Evolutionary conservation across 208 protist genomes (phyloP), one percentile per base, ranked within the genome.

Genomic region (Ichthyophonus hoferi): DNA sequence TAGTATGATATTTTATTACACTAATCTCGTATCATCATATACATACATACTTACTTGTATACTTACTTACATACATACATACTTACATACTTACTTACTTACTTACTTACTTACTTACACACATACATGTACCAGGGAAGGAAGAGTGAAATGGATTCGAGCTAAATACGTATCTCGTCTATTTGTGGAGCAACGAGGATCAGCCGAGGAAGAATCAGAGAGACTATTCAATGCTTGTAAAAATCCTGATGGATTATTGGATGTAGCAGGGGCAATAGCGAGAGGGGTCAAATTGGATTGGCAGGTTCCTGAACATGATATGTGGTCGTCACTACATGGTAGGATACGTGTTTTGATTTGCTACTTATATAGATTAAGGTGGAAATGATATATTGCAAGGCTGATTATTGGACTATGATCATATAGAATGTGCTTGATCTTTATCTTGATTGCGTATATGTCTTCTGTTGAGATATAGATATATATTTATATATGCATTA

Each of bases 121-220:
- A 67, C 50, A 7, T 67, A n/a, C 50, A 7, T 24, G 14, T 24
- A n/a, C 50, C 50, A 67, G 50, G 7, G 50, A n/a, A 35, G 1
- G 42, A 39, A 40, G 86, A 41, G 86, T 79, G 34, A 40, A 14
- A 3, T 88, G 34, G 67, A 88, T 88, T 78, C 42, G 50, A n/a
- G 12, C 12, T 2, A 88, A 88, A 40, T 88, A 88, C 58, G 38
- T 67, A 7, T n/a, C 50, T 24, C 50, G 24, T 24, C 50, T 7
- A n/a, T 67, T 67, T 24, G 7, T 7, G 7, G 50, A 67, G 50
- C 50, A 7, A 24, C 7, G 50, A 7, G 14, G 50, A 24, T 7
- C 14, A 67, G 14, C 50, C 50, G 24, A 24, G 50, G 50, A 67
- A 24, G 50, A 67, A 67, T 67, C 14, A n/a, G 50, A 67, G 50